A percentile compares a stretch with the other conserved stretches of the same genome.
Evolutionary conservation across 2,329 filamentous ascomycete species (phyloP).

Genomic region (Pseudogymnoascus destructans): DNA sequence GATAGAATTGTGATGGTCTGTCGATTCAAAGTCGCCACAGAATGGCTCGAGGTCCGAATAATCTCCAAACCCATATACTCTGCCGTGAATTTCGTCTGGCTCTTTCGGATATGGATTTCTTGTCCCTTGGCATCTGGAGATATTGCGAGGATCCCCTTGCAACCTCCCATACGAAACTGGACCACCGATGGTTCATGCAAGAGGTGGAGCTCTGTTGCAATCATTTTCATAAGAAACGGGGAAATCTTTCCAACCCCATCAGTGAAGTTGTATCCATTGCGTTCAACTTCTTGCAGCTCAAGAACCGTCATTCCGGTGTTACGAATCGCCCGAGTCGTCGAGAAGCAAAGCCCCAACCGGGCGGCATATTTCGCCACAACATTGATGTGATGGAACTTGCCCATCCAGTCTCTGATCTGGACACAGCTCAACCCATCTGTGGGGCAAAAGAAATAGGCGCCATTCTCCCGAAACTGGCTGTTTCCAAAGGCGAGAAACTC

Average conservation of each 20-base stretch:
- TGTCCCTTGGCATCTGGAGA: slow-evolving; percentile 54
- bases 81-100: slow-evolving; percentile 76
- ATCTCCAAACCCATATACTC: slow-evolving; percentile 66
- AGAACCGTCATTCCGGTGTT: slow-evolving; percentile 44
- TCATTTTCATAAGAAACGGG: slow-evolving; percentile 56
- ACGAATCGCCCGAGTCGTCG: slow-evolving; percentile 67
- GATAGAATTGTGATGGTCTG: slow-evolving; percentile 83
- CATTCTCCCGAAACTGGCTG: slow-evolving; percentile 84
- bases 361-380: slow-evolving; percentile 84
- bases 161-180: slow-evolving; percentile 85
- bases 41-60: slow-evolving; percentile 64
- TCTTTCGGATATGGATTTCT: slow-evolving; percentile 67
- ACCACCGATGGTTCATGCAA: slow-evolving; percentile 61
- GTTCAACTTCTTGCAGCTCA: slow-evolving; percentile 55
- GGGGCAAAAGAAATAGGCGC: slow-evolving; percentile 84
- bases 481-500: slow-evolving; percentile 91
- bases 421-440: slow-evolving; percentile 53
- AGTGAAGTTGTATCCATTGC: slow-evolving; percentile 61
- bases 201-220: slow-evolving; percentile 56
- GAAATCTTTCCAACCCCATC: slow-evolving; percentile 96
- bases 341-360: slow-evolving; percentile 87
- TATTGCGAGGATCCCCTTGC: slow-evolving; percentile 74
- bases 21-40: slow-evolving; percentile 70
- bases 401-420: slow-evolving; percentile 77
- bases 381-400: slow-evolving; percentile 66